Evolutionary conservation across 495 filamentous ascomycete genomes (phyloP).

Genomic region (Neurospora africana): DNA sequence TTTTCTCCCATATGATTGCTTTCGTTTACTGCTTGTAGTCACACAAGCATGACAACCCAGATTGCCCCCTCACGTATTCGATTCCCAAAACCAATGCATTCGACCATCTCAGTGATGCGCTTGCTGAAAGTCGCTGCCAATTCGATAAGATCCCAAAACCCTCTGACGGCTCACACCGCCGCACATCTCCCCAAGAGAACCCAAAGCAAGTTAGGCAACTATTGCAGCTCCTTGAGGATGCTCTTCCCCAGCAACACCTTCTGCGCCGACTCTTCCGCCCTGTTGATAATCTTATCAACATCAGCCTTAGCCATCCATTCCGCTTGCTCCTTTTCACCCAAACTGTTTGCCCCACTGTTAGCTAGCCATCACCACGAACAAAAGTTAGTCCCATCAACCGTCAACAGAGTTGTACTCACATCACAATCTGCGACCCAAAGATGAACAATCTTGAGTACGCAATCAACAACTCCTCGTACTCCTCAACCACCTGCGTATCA

Average conservation of each 20-base stretch:
- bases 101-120: neutral
- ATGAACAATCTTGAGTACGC: conserved; percentile 1
- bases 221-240: neutral
- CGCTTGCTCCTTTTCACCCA: neutral
- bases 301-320: neutral
- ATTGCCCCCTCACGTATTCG: neutral
- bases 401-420: neutral
- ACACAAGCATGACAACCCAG: neutral
- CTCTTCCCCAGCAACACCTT: neutral
- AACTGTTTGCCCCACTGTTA: neutral
- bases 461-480: neutral
- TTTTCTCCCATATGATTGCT: neutral
- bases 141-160: neutral
- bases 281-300: neutral
- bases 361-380: neutral
- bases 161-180: neutral
- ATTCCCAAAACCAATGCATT: neutral
- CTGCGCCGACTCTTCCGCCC: neutral
- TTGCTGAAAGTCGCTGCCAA: neutral
- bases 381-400: neutral
- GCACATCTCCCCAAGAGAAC: neutral
- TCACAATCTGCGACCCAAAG: conserved; percentile 1
- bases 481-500: neutral
- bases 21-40: neutral
- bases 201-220: neutral